A percentile compares a stretch with the other conserved stretches of the same genome.
These are phyloP conservation scores for Coniophora puteana DNA, from an alignment of 1,284 basidiomycete genomes.

Conservation along the genomic window DNA sequence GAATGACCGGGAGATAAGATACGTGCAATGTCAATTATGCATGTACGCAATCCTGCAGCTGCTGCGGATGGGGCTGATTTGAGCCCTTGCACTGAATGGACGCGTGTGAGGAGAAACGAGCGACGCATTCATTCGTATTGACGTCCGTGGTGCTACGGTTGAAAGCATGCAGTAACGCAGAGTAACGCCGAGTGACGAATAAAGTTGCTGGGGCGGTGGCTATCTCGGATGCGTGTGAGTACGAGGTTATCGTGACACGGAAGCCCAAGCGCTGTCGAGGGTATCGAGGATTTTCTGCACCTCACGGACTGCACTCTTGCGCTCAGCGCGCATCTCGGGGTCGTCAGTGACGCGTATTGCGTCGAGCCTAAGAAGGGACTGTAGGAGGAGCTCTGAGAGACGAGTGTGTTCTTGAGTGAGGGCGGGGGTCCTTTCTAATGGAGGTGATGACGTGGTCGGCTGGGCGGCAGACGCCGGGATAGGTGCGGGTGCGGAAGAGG, in stretches of 20 bases:
- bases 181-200: too few species aligned
- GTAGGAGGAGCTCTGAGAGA: conserved; percentile 70
- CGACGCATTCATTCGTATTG: too few species aligned
- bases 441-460: conserved; percentile 8
- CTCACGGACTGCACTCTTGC: conserved; percentile 72
- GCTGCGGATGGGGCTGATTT: too few species aligned
- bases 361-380: conserved; percentile 74
- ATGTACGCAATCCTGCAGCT: too few species aligned
- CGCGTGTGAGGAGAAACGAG: too few species aligned
- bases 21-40: too few species aligned
- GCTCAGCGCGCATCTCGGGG: conserved; percentile 63
- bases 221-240: too few species aligned
- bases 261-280: conserved; percentile 50
- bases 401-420: conserved; percentile 47
- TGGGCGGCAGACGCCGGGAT: conserved; percentile 5
- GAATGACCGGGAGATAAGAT: too few species aligned
- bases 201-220: too few species aligned
- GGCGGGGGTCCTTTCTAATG: conserved; percentile 22
- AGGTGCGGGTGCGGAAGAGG: conserved; percentile 3
- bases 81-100: too few species aligned
- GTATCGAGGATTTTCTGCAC: conserved; percentile 57
- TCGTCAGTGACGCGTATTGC: conserved; percentile 67
- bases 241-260: conserved; percentile 5
- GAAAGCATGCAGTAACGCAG: too few species aligned
- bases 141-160: too few species aligned